Evolutionary conservation across 352 stramenopile genomes (phyloP), one percentile per base, ranked within the genome.

Genomic region (Phytopythium aichiense): DNA sequence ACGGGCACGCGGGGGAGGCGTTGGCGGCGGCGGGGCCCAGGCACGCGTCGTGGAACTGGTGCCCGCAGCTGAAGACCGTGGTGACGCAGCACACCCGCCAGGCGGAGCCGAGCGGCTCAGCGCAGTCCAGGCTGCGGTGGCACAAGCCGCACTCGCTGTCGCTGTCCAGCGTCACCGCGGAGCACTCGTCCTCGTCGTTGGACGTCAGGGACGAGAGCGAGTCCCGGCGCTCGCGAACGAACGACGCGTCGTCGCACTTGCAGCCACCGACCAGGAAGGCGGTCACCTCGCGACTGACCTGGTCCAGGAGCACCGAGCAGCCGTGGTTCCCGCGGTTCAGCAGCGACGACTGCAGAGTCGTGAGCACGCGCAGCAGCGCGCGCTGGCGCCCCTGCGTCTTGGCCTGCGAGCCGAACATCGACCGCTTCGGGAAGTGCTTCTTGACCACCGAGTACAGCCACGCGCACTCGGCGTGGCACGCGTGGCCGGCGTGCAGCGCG

Each of bases 371-470:
- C 12, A 73, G 56, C 30, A 81, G 63, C n/a, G 61, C 61, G 7
- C 57, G 51, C 48, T 66, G 53, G 35, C 64, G 69, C 23, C 54
- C 49, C 52, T 71, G 67, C 3, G 49, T 67, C 35, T 71, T 70
- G 45, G 64, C 35, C 18, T 66, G 61, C 35, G 25, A 69, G 9
- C 43, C 37, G 40, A 60, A 65, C 16, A 58, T 59, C 49, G 61
- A 64, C 16, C 59, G 61, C 58, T 72, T 79, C n/a, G 74, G 74
- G 51, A 81, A 84, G 43, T 79, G 72, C 40, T 69, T 69, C 56
- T 73, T 77, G 18, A 84, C 58, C 25, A 81, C 71, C 5, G 57
- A 66, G 49, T 76, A 69, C 7, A 81, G 46, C 72, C 72, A 81
- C 56, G 70, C 73, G 43, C 75, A 81, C 58, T 79, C 75, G 38